A percentile compares a stretch with the other conserved stretches of the same genome.
Evolutionary conservation across 805 yeast species (phyloP).

Genomic region (Geotrichum ghanense): DNA sequence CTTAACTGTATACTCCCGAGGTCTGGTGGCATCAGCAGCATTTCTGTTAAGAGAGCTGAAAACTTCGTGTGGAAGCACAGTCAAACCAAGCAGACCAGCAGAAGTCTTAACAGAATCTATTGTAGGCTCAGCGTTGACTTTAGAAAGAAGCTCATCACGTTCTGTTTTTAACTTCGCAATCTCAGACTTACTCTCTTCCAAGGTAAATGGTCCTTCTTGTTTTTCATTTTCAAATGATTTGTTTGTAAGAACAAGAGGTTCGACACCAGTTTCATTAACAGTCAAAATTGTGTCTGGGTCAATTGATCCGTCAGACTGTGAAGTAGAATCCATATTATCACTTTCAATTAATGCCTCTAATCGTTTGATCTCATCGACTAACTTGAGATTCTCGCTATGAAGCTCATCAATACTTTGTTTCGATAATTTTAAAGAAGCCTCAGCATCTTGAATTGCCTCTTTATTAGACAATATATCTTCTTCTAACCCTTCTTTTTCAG

Average conservation of each 20-base stretch:
- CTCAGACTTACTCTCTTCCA: neutral
- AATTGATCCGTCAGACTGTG: too few relatives aligned
- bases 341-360: neutral
- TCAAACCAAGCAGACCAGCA: neutral
- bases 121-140: neutral
- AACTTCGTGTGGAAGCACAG: neutral
- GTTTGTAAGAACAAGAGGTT: too few relatives aligned
- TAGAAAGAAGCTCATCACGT: neutral
- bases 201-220: too few relatives aligned
- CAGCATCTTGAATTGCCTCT: neutral
- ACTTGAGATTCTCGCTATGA: neutral
- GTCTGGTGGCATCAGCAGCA: neutral
- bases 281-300: too few relatives aligned
- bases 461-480: neutral
- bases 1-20: neutral
- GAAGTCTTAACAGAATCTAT: neutral
- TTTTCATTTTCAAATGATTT: too few relatives aligned
- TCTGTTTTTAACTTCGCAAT: neutral
- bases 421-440: neutral
- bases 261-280: too few relatives aligned
- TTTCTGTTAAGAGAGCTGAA: slow-evolving; percentile 1
- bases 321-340: slow-evolving; percentile 1
- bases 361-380: neutral
- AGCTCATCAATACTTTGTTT: neutral
- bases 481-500: neutral